Conservation (phyloP, 2,329 filamentous ascomycete species). For the Fusarium torulosum region DNA sequence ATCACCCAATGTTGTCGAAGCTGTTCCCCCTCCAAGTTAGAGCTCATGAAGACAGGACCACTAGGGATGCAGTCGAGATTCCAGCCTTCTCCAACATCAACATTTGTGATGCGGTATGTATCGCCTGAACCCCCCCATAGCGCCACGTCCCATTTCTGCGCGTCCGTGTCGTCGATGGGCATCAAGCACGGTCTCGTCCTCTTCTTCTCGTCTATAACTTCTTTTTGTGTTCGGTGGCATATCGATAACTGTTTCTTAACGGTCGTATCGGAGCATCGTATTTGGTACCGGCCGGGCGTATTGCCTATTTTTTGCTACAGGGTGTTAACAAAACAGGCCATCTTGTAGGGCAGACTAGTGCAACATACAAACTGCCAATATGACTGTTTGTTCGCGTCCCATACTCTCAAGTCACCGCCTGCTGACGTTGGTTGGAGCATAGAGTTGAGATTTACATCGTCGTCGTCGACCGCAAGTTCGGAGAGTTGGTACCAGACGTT, state of each 20-base stretch:
- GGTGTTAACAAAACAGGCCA: background rate
- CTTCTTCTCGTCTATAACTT: slow-evolving; percentile 41
- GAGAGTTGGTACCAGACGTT: slow-evolving; percentile 55
- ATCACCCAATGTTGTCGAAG: slow-evolving; percentile 53
- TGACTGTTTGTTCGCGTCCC: slow-evolving; percentile 5
- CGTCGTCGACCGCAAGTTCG: slow-evolving; percentile 52
- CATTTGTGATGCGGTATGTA: slow-evolving; percentile 51
- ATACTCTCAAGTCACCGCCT: slow-evolving; percentile 43
- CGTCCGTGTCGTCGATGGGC: slow-evolving; percentile 42
- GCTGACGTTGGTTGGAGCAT: slow-evolving; percentile 38
- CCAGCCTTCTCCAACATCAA: slow-evolving; percentile 50
- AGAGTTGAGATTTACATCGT: slow-evolving; percentile 38
- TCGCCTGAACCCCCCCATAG: slow-evolving; percentile 48
- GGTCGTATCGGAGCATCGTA: slow-evolving; percentile 49
- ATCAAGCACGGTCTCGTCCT: slow-evolving; percentile 51
- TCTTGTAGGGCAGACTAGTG: rapidly evolving
- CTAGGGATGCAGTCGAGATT: slow-evolving; percentile 52
- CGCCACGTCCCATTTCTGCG: slow-evolving; percentile 53
- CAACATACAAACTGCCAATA: slow-evolving; percentile 36
- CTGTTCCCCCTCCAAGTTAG: slow-evolving; percentile 43
- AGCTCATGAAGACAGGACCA: slow-evolving; percentile 51
- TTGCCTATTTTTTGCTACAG: slow-evolving; percentile 47
- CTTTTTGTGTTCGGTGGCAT: slow-evolving; percentile 40
- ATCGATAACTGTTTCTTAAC: slow-evolving; percentile 50
- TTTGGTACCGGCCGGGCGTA: slow-evolving; percentile 49